A percentile compares a stretch with the other conserved stretches of the same genome.
Evolutionary conservation across 257 asterid genomes (phyloP).

Genomic region (Plantago elongata): DNA sequence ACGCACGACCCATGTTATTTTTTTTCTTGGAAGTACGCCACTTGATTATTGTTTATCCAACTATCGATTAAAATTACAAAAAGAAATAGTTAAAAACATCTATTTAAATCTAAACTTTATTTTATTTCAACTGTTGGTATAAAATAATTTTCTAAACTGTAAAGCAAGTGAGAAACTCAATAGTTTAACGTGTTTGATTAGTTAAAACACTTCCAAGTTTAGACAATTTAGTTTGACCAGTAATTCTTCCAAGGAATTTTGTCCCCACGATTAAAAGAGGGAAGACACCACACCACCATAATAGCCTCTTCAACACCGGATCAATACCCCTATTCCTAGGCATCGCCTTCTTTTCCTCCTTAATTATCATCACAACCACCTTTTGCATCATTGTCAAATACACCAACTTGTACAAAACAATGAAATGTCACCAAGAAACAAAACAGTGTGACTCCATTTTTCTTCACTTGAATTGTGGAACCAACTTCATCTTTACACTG

Average conservation of each 20-base stretch:
- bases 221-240: slow-evolving; percentile 15
- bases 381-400: not conserved
- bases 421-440: not conserved
- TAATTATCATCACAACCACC: slow-evolving; percentile 9
- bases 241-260: slow-evolving; percentile 28
- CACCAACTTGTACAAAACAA: slow-evolving; percentile 7
- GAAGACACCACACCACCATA: slow-evolving; percentile 7
- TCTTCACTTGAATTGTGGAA: too few species aligned
- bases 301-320: slow-evolving; percentile 9
- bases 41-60: too few species aligned
- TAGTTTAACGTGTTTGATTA: not conserved
- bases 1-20: too few species aligned
- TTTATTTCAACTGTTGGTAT: too few species aligned
- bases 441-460: not conserved
- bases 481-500: not conserved
- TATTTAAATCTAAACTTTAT: too few species aligned
- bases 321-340: slow-evolving; percentile 34
- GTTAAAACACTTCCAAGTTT: slow-evolving; percentile 5
- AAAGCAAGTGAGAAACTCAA: too few species aligned
- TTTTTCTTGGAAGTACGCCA: too few species aligned
- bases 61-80: too few species aligned
- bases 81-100: too few species aligned
- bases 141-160: too few species aligned
- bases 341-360: slow-evolving; percentile 23
- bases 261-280: slow-evolving; percentile 13